phyloP scores from a whole-genome alignment of 192 early-diverging fungal genomes.

The Podila epicladia region DNA sequence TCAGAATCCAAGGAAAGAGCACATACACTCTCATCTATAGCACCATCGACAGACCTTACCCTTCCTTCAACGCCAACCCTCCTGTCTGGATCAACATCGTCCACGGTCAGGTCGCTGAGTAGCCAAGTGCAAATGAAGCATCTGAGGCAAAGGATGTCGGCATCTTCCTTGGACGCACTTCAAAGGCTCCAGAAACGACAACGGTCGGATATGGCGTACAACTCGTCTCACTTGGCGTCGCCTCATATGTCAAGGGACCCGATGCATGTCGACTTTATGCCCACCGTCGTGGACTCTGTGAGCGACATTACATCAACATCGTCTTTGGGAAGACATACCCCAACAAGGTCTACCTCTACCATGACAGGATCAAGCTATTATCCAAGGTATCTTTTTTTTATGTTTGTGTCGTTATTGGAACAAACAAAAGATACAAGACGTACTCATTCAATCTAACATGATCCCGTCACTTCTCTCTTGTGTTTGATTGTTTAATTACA shows the following conservation, averaged over 20 bases:
- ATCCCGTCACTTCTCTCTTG: background rate
- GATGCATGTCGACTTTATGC: conserved; percentile 7
- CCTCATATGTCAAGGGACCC: background rate
- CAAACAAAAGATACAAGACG: background rate
- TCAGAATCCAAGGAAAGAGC: background rate
- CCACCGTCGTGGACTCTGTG: background rate
- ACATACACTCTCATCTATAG: background rate
- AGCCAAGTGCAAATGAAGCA: conserved; percentile 1
- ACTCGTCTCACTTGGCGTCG: background rate
- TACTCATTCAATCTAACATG: background rate
- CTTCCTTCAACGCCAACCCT: background rate
- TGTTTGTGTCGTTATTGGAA: background rate
- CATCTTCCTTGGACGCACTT: conserved; percentile 17
- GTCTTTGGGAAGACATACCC: no score
- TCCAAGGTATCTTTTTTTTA: background rate
- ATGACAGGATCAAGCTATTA: background rate
- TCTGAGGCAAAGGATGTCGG: conserved; percentile 21
- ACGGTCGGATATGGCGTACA: background rate
- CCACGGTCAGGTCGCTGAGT: background rate
- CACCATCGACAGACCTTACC: background rate
- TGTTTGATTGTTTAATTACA: background rate
- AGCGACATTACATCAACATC: no score
- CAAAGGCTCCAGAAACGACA: conserved; percentile 15
- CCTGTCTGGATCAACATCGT: background rate
- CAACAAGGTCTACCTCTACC: background rate